Evolutionary conservation across 495 filamentous ascomycete genomes (phyloP), one percentile per base, ranked within the genome.

Genomic region (Penicillium goetzii): DNA sequence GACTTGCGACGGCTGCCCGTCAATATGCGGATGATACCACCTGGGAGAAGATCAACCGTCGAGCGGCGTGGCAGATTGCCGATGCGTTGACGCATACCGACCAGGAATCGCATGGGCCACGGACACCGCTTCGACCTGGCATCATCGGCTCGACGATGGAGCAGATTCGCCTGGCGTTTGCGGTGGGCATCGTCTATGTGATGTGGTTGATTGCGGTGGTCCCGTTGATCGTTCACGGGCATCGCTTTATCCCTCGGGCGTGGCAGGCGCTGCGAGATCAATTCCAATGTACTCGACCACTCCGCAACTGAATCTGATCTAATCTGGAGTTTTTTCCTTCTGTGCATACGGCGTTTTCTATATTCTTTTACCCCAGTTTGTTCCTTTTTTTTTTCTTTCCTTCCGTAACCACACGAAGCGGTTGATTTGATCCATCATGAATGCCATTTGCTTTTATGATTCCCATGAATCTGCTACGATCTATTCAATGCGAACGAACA

Each of bases 11-110:
- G 0, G 75, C 76, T 6, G 80, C 84, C 10, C 73, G 84, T 32
- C 49, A 68, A 32, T 80, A 84, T 53, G 87, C 85, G 0, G 81
- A 84, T 50, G 79, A 84, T 50, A 84, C 84, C 7, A 88, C 84
- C 1, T 89, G 86, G 86, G 85, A 88, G 68, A 84, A 81, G 72
- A 85, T 88, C 69, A 84, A 85, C 70, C 85, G 85, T 56, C 81
- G 80, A 11, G 86, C 85, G 0, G 86, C 86, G 25, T 82, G 81
- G 78, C 74, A 84, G 60, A 82, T 88, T 64, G 75, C 81, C 15
- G 80, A 83, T 50, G 81, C 80, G 26, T 75, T 87, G 19, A 74
- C 76, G 34, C 68, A 77, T 21, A 56, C 63, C 8, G 69, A 72
- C 14, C 69, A 69, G 8, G 69, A 72, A 28, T 67, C 69, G 26